Percentiles rank a stretch among this genome's conserved stretches.
phyloP scores from a whole-genome alignment of 768 basidiomycete genomes.

The Tylopilus sp. region DNA sequence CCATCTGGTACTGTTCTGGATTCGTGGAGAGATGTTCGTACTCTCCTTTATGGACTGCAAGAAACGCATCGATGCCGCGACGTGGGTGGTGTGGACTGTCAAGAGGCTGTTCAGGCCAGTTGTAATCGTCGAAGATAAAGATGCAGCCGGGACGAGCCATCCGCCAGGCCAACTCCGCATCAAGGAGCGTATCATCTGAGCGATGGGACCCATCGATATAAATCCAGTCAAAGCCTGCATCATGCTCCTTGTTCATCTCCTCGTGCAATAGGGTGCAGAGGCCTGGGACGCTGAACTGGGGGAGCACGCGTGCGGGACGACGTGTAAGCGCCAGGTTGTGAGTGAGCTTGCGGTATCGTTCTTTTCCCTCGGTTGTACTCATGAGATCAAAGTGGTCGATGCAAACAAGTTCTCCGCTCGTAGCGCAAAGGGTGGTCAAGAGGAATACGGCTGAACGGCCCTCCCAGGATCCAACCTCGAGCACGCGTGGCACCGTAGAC shows the following conservation, averaged over 20 bases:
- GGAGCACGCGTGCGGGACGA: conserved; percentile 42
- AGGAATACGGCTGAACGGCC: conserved; percentile 60
- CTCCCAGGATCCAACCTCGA: conserved; percentile 63
- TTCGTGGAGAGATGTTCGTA: conserved; percentile 39
- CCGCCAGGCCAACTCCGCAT: conserved; percentile 57
- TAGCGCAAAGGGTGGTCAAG: conserved; percentile 43
- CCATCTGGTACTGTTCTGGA: conserved; percentile 45
- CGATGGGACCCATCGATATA: conserved; percentile 60
- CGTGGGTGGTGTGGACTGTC: conserved; percentile 52
- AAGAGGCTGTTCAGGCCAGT: conserved; percentile 46
- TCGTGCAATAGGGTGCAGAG: conserved; percentile 46
- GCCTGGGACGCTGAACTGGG: conserved; percentile 52
- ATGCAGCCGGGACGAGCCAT: conserved; percentile 48
- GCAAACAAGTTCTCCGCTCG: conserved; percentile 46
- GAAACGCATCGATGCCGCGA: conserved; percentile 54
- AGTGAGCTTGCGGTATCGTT: conserved; percentile 40
- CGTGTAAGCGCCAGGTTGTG: conserved; percentile 49
- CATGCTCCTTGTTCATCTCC: conserved; percentile 31
- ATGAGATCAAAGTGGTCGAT: conserved; percentile 60
- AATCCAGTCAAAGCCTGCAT: conserved; percentile 53
- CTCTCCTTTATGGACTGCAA: conserved; percentile 47
- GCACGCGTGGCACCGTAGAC: conserved; percentile 40
- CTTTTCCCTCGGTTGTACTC: conserved; percentile 43
- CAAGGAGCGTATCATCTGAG: conserved; percentile 58
- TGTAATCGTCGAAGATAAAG: conserved; percentile 57